Evolutionary conservation across 331 rosid genomes (phyloP), one percentile per base, ranked within the genome.

Genomic region (Acacia pycnantha): DNA sequence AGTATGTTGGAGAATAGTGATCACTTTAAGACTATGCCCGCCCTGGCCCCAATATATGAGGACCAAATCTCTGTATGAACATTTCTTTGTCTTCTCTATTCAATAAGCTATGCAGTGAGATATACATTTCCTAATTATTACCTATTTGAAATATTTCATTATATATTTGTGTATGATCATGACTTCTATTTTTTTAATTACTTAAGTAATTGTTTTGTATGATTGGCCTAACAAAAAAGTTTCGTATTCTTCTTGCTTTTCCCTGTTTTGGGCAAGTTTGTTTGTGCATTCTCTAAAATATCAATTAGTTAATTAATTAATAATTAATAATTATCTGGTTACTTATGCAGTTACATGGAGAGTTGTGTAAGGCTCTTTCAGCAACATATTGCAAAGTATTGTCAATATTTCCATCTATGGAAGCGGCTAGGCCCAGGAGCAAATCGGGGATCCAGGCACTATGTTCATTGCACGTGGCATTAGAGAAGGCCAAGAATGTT

Each of bases 371-470:
- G 97, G 73, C 86, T 48, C 92, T 95, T 76, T 88, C 99, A 83
- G 74, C 88, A 73, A 85, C 88, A 78, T 92, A 92, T 90, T 88
- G 91, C 88, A 92, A 87, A 90, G 87, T 95, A 74, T 80, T 92
- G 88, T 86, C 94, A 19, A 75, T 95, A 69, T 93, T 95, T 84
- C 99, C 99, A 65, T 90, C 97, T 18, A 81, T 95, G 89, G 99
- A 95, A 91, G 99, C 96, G 21, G 94, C 98, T 47, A 92, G 99
- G 68, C 99, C 99, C 44, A 81, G 99, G 86, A 95, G 99, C 88
- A 95, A 90, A 83, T 87, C 98, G 1, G 99, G 99, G 61, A 93
- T 95, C 74, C 97, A 88, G 88, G 99, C 98, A 75, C 88, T 95
- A 82, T 95, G 99, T 86, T 89, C 99, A 10, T 83, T 95, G 85